Evolutionary conservation across 1,284 basidiomycete genomes (phyloP), one percentile per base, ranked within the genome.

Genomic region (Apiotrichum akiyoshidainum): DNA sequence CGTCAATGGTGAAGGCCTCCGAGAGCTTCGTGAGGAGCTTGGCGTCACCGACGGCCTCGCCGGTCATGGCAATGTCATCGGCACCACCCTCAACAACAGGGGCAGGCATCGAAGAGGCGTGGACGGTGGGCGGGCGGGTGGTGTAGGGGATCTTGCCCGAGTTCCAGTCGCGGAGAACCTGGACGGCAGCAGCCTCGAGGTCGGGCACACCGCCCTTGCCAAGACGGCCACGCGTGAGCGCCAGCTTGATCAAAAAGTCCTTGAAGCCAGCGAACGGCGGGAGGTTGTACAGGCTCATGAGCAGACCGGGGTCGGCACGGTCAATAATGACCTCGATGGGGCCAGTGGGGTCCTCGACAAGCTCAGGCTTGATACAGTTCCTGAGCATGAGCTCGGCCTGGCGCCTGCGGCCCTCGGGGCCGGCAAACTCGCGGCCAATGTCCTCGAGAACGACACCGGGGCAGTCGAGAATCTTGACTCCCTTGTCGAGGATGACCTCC

Each of bases 141-240:
- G 83, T 89, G 78, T 92, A 98, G 0, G 89, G 87, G 31, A 98
- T 97, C 72, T 92, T 93, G 69, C 97, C 92, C 64, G 90, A 86
- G 72, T 98, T 98, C 94, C 95, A 98, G 74, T 99, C 95, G 49
- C 83, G 85, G 5, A 99, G 78, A n/a, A 98, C 83, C 16, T 87
- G 86, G 34, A 90, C 85, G 0, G 93, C 92, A 0, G 91, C 85
- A 0, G 87, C 83, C 48, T 89, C 85, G 19, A 95, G 76, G 76
- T 98, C 93, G 0, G 95, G 93, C 2, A 92, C 88, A 57, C 94
- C 95, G 35, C 94, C 94, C 81, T 92, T 94, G 53, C 89, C 82
- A 6, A 96, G 81, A 44, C 89, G 83, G 11, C 95, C 95, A n/a
- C 85, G 86, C 34, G 83, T 87, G 46, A 97, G 81, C 0, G 94